Base-by-base conservation (phyloP, 2,329 filamentous ascomycete genomes). In the Rhynchosporium agropyri region DNA sequence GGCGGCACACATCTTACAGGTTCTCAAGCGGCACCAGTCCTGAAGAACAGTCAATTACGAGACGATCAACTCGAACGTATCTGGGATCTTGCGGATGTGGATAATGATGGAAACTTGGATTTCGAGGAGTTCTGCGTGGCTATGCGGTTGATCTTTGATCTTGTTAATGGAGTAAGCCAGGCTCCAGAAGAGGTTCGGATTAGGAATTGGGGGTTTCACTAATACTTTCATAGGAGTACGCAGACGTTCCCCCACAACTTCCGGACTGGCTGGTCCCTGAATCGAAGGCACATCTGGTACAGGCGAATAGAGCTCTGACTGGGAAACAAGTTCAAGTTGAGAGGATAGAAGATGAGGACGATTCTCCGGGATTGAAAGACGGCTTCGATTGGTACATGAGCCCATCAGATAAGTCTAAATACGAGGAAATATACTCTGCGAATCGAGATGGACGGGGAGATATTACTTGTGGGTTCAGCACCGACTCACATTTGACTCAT, bases 371-470 rank as follows among this genome's bases (percentile, higher is more conserved):
- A 0, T 81, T 99, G 66, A 96, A 96, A 76, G 92, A 97, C 77
- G 94, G 94, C 12, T 99, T 99, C 77, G 95, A 99, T 76, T 99
- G 95, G 95, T 99, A 99, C 80, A 99, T 99, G 92, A 92, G 87
- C 64, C 95, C 95, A 0, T 78, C 81, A 36, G 93, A 99, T 79
- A 96, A 96, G 79, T 75, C 86, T 68, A 98, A 97, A 78, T 99
- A 99, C 79, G 92, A 97, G 77, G 91, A 94, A 71, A 99, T 99
- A 77, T 99, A 98, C 79, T 90, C 89, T 68, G 92, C 96, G 72
- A 96, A 92, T 79, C 86, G 92, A 65, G 91, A 96, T 76, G 86
- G 89, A 75, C 88, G 93, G 58, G 95, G 95, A 68, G 91, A 96
- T 73, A 84, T 93, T 70, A 82, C 88, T 63, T 93, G 89, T 92